Evolutionary conservation across 441 rosid species (phyloP).

Genomic region (Hura crepitans): DNA sequence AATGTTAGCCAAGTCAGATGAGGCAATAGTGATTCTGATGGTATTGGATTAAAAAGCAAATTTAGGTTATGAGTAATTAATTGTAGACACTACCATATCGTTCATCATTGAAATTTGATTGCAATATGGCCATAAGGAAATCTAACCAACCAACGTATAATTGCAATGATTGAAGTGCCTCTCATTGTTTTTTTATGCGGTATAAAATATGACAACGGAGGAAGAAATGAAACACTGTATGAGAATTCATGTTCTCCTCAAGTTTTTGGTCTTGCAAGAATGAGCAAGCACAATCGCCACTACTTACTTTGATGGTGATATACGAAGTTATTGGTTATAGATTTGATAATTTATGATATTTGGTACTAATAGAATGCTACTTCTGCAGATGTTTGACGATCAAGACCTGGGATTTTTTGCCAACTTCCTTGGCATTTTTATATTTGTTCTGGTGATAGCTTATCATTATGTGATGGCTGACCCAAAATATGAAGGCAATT

Average conservation of each 20-base stretch:
- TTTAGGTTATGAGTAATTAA: background rate
- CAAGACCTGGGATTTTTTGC: slow-evolving; percentile 67
- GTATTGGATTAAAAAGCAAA: background rate
- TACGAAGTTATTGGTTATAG: background rate
- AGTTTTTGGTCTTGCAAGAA: background rate
- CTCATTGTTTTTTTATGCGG: background rate
- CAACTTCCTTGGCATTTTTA: slow-evolving; percentile 77
- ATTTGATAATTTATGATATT: background rate
- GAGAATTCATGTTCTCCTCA: background rate
- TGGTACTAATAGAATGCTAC: slow-evolving; percentile 3
- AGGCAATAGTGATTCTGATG: background rate
- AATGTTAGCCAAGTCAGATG: background rate
- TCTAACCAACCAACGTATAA: background rate
- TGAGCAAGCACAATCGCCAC: background rate
- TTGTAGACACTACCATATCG: background rate
- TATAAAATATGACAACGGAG: background rate
- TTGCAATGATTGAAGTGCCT: background rate
- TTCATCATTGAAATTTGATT: background rate
- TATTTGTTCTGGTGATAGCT: slow-evolving; percentile 65
- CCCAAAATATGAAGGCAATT: slow-evolving; percentile 63
- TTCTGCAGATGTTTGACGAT: slow-evolving; percentile 79
- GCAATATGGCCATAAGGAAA: background rate
- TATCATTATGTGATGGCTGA: slow-evolving; percentile 84
- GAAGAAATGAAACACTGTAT: background rate
- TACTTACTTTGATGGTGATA: background rate